These are phyloP conservation scores for Yamadazyma takamatsuzukensis DNA, from an alignment of 805 yeast genomes.

Conservation along the genomic window DNA sequence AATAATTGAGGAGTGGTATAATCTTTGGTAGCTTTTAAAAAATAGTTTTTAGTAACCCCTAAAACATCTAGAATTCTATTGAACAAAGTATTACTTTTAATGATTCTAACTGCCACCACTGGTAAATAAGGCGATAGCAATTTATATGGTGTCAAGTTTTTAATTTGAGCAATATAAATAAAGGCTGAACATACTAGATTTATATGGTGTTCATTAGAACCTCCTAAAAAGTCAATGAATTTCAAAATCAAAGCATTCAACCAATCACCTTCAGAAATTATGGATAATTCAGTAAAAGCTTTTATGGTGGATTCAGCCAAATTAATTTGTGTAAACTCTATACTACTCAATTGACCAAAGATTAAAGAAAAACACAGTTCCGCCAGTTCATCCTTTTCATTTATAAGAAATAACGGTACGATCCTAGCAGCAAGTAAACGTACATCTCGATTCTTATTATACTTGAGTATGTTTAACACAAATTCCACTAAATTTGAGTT, in stretches of 20 bases:
- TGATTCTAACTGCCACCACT: constrained; percentile 59
- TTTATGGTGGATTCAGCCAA: constrained; percentile 56
- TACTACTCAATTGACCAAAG: constrained; percentile 33
- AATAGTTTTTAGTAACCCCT: constrained; percentile 56
- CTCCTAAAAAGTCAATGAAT: constrained; percentile 63
- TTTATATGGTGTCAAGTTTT: constrained; percentile 69
- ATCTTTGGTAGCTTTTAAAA: constrained; percentile 64
- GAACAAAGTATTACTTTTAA: constrained; percentile 56
- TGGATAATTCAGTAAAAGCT: constrained; percentile 64
- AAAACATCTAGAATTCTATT: constrained; percentile 60
- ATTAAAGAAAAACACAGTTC: constrained; percentile 43
- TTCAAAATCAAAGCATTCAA: constrained; percentile 63
- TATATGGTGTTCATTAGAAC: constrained; percentile 59
- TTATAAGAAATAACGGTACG: constrained; percentile 50
- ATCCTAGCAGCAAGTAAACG: constrained; percentile 51
- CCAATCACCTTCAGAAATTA: constrained; percentile 61
- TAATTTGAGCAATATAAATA: constrained; percentile 52
- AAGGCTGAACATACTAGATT: constrained; percentile 68
- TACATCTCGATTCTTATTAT: constrained; percentile 48
- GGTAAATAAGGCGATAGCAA: constrained; percentile 77
- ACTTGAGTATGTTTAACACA: constrained; percentile 26
- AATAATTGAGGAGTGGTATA: constrained; percentile 76
- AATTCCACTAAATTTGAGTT: constrained; percentile 7
- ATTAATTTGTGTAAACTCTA: constrained; percentile 33
- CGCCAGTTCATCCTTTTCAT: constrained; percentile 31